Percentiles rank a stretch among this genome's conserved stretches.
These are phyloP conservation scores for Baorangia bicolor DNA, from an alignment of 768 basidiomycete genomes.

Conservation along the genomic window DNA sequence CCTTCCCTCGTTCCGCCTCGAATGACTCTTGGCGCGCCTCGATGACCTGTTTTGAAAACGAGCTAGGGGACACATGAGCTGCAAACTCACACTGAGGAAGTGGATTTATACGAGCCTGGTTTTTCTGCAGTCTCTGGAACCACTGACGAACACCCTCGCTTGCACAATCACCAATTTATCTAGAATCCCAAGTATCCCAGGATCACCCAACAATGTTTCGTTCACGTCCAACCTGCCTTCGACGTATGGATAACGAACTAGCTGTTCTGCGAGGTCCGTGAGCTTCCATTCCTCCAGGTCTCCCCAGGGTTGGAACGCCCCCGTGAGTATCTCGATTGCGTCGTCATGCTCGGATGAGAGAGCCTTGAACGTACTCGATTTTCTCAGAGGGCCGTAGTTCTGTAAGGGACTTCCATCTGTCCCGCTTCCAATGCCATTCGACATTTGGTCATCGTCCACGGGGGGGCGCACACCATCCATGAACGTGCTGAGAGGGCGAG, in stretches of 20 bases:
- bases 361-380: constrained; percentile 48
- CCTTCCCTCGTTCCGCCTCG: constrained; percentile 2
- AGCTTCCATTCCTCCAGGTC: constrained; percentile 41
- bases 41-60: constrained; percentile 54
- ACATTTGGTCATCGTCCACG: constrained; percentile 4
- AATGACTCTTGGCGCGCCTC: constrained; percentile 38
- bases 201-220: constrained; percentile 41
- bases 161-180: constrained; percentile 54
- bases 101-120: constrained; percentile 38
- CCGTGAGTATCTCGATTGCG: constrained; percentile 44
- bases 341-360: constrained; percentile 43
- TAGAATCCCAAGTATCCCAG: constrained; percentile 53
- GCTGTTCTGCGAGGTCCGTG: constrained; percentile 43
- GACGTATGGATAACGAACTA: constrained; percentile 24
- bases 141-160: constrained; percentile 51
- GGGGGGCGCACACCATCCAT: constrained; percentile 11
- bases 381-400: constrained; percentile 17
- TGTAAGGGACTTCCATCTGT: neutral
- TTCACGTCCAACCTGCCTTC: constrained; percentile 20
- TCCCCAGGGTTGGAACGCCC: constrained; percentile 43
- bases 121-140: constrained; percentile 45
- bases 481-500: constrained; percentile 18
- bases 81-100: neutral
- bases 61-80: constrained; percentile 28
- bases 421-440: neutral